Base-by-base conservation (phyloP, 2,329 filamentous ascomycete species). In the Aspergillus costaricaensis region DNA sequence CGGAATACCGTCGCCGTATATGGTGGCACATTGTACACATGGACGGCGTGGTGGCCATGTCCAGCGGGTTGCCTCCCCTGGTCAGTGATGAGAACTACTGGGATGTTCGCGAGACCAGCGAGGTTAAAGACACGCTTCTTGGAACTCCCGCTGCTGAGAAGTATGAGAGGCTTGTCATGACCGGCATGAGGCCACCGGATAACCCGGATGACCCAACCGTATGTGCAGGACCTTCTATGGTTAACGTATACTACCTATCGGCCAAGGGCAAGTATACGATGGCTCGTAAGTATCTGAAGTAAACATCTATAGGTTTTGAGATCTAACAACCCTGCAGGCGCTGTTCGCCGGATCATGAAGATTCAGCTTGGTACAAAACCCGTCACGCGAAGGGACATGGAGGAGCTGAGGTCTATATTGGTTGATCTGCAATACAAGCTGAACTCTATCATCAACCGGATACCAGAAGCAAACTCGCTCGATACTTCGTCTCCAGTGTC, bases 21-120 rank as follows among this genome's bases (percentile, higher is more conserved):
- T 82, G 80, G 80, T 81, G 79, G 78, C 79, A 81, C 61, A 79
- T 82, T 38, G 76, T 81, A 25, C 77, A 81, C 48, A 79, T 80
- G 71, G 79, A 81, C 62, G 72, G 79, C n/a, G 74, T 81, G 10
- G 76, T 82, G n/a, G 77, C 80, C 2, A 80, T 82, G 71, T 80
- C 80, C 4, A 80, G 79, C 52, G 80, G 80, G 2, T 69, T 82
- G 12, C 80, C 80, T 6, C 80, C 80, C 8, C 67, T 81, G 23
- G 76, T 82, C 14, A 76, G 75, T 38, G 79, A 80, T 39, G 79
- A 82, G 56, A 77, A 77, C 52, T 81, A 79, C 41, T 82, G 78
- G 74, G 80, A 83, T 65, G 80, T 82, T 1, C 71, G 76, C 8
- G 74, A 79, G 57, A 76, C 77, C 4, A 81, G 76, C 49, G 80